These are phyloP conservation scores for Penicillium sp. DNA, from an alignment of 2,329 filamentous ascomycete genomes.

Conservation along the genomic window DNA sequence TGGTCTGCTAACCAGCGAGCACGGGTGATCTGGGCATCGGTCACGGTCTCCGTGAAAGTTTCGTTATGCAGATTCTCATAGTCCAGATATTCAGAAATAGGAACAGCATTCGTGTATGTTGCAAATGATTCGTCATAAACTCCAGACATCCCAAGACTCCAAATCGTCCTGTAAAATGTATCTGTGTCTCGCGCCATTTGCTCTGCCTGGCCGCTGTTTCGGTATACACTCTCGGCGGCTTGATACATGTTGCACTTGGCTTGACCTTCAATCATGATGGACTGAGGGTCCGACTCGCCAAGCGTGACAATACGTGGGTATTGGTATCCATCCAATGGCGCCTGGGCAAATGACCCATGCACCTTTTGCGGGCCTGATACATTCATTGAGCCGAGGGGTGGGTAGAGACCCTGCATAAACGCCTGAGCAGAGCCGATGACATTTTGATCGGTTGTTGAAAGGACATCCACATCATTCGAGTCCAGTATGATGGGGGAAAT, in stretches of 20 bases:
- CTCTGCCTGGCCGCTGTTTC: constrained; percentile 43
- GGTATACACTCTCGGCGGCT: constrained; percentile 43
- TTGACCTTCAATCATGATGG: constrained; percentile 54
- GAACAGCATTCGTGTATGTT: constrained; percentile 55
- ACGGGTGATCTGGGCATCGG: constrained; percentile 32
- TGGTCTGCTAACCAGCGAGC: constrained; percentile 53
- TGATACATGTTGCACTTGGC: constrained; percentile 46
- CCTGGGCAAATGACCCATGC: constrained; percentile 51
- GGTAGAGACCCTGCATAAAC: constrained; percentile 65
- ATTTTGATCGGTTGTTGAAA: constrained; percentile 51
- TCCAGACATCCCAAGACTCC: constrained; percentile 46
- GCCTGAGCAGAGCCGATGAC: constrained; percentile 58
- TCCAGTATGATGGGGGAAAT: constrained; percentile 50
- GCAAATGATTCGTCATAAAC: constrained; percentile 43
- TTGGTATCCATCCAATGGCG: constrained; percentile 59
- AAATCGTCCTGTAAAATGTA: constrained; percentile 51
- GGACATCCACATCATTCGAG: constrained; percentile 50
- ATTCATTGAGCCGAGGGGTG: constrained; percentile 46
- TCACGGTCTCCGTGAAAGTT: constrained; percentile 38
- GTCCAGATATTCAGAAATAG: constrained; percentile 59
- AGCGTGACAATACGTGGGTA: constrained; percentile 55
- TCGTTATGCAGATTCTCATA: constrained; percentile 57
- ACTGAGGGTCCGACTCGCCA: constrained; percentile 50
- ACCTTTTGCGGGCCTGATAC: constrained; percentile 44
- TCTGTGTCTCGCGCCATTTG: constrained; percentile 39